phyloP scores from a whole-genome alignment of 148 eudicot genomes.

The Dysphania ambrosioides region DNA sequence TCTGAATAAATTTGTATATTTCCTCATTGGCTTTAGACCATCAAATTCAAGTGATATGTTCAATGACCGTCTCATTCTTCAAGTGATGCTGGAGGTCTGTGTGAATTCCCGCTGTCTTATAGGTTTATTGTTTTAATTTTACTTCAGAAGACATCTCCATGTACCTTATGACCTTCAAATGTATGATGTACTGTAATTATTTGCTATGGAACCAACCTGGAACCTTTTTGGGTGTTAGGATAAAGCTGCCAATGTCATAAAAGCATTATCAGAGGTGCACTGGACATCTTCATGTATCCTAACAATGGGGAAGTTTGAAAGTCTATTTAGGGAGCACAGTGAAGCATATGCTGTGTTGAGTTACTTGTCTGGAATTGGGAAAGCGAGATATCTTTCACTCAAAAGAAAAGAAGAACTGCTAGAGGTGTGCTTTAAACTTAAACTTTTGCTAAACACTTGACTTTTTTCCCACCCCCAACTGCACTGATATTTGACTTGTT shows the following conservation, averaged over 20 bases:
- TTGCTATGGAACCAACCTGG: background rate
- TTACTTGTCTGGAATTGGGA: too few species aligned
- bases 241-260: slow-evolving; percentile 47
- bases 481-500: too few species aligned
- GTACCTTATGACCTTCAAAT: background rate
- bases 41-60: slow-evolving; percentile 29
- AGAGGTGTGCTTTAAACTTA: too few species aligned
- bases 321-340: slow-evolving; percentile 43
- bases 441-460: too few species aligned
- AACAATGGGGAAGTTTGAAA: slow-evolving; percentile 61
- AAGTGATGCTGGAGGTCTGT: slow-evolving; percentile 51
- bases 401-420: too few species aligned
- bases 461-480: too few species aligned
- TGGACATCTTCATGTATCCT: too few species aligned
- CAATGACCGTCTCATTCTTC: slow-evolving; percentile 50
- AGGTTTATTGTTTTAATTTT: background rate
- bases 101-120: background rate
- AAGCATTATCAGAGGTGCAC: too few species aligned
- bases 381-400: slow-evolving; percentile 52
- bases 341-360: slow-evolving; percentile 66
- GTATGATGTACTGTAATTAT: background rate
- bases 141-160: background rate
- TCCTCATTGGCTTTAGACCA: slow-evolving; percentile 37
- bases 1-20: slow-evolving; percentile 35
- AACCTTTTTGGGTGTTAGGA: slow-evolving; percentile 35